A percentile compares a stretch with the other conserved stretches of the same genome.
Evolutionary conservation across 345 rosid species (phyloP).

Genomic region (Melastoma malabathricum): DNA sequence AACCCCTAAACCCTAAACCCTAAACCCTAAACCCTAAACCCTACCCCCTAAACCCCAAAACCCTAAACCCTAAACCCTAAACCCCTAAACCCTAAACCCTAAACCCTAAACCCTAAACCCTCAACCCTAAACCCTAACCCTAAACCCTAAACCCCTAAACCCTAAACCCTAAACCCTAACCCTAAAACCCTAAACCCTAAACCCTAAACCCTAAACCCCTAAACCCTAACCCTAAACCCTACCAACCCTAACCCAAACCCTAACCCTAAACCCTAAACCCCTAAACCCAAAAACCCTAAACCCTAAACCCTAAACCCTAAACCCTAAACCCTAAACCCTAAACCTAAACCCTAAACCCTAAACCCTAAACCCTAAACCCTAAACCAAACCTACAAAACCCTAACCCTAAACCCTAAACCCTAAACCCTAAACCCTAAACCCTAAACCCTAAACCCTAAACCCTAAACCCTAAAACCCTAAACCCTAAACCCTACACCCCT

Average conservation of each 20-base stretch:
- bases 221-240: too few relatives aligned
- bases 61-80: constrained; percentile 1
- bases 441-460: background rate
- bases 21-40: background rate
- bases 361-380: constrained; percentile 5
- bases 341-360: constrained; percentile 5
- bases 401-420: constrained; percentile 2
- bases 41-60: background rate
- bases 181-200: constrained; percentile 4
- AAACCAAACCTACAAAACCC: too few relatives aligned
- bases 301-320: constrained; percentile 1
- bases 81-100: background rate
- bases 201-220: constrained; percentile 3
- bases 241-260: background rate
- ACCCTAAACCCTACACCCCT: constrained; percentile 3
- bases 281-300: constrained; percentile 1
- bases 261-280: constrained; percentile 3
- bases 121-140: constrained; percentile 5
- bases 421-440: constrained; percentile 2
- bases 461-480: background rate
- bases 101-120: constrained; percentile 3
- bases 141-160: background rate
- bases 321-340: background rate
- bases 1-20: background rate
- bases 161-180: constrained; percentile 1